phyloP scores from a whole-genome alignment of 2,329 filamentous ascomycete species.

The Trichoderma asperellum region DNA sequence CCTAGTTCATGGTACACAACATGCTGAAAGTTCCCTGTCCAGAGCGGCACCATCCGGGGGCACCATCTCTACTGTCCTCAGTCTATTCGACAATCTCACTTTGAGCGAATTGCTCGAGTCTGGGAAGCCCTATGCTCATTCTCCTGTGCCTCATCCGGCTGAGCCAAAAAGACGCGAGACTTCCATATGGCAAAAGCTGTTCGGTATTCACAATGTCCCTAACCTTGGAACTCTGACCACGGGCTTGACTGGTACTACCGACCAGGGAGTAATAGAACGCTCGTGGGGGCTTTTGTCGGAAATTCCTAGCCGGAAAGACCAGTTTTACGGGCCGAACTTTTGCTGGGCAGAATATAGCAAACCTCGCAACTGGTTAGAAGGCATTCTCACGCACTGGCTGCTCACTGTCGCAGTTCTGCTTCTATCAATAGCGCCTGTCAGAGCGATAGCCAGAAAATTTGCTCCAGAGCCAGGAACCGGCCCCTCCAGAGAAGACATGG shows the following conservation, averaged over 20 bases:
- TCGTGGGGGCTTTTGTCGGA: constrained; percentile 64
- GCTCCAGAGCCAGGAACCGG: constrained; percentile 61
- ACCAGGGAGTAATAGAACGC: constrained; percentile 61
- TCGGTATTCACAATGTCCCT: constrained; percentile 54
- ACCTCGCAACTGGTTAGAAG: constrained; percentile 54
- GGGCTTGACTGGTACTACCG: constrained; percentile 53
- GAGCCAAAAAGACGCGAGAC: constrained; percentile 36
- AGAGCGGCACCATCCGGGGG: constrained; percentile 61
- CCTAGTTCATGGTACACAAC: too few species aligned
- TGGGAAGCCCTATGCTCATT: constrained; percentile 58
- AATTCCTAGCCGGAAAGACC: constrained; percentile 47
- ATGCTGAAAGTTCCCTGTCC: neutral
- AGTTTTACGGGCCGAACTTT: constrained; percentile 66
- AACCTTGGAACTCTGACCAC: constrained; percentile 61
- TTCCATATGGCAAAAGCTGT: constrained; percentile 50
- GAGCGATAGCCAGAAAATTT: constrained; percentile 49
- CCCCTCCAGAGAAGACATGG: constrained; percentile 54
- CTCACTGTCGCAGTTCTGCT: constrained; percentile 52
- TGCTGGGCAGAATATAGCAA: constrained; percentile 59
- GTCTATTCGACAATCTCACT: constrained; percentile 57
- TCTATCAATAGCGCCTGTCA: constrained; percentile 49
- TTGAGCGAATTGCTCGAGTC: constrained; percentile 52
- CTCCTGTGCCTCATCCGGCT: constrained; percentile 55
- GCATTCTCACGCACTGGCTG: constrained; percentile 54
- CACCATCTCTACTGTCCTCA: constrained; percentile 69